Evolutionary conservation across 768 basidiomycete species (phyloP).

Genomic region (Lentinula aciculospora): DNA sequence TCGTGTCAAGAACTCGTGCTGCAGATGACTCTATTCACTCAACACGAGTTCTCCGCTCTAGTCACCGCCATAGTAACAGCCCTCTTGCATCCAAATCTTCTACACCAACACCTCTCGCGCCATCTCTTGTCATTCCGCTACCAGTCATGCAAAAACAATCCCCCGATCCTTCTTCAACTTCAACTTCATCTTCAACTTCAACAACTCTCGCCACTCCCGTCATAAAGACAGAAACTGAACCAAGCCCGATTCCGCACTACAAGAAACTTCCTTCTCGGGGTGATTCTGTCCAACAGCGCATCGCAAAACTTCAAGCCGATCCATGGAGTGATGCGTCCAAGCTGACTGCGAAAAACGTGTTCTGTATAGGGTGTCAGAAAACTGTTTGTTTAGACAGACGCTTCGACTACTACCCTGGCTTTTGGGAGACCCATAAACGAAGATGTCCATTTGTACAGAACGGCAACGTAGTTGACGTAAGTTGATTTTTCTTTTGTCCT

Average conservation of each 20-base stretch:
- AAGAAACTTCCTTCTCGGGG: conserved; percentile 5
- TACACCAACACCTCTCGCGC: background rate
- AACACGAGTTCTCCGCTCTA: conserved; percentile 2
- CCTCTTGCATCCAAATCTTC: background rate
- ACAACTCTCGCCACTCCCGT: background rate
- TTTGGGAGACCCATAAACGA: conserved; percentile 5
- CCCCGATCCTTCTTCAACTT: background rate
- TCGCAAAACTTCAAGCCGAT: conserved; percentile 6
- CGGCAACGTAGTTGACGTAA: background rate
- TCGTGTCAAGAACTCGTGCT: background rate
- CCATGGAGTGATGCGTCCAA: conserved; percentile 4
- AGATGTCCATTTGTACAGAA: conserved; percentile 2
- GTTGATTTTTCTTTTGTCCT: background rate
- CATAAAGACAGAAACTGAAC: background rate
- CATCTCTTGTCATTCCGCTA: background rate
- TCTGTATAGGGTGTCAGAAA: conserved; percentile 8
- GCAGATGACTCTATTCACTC: background rate
- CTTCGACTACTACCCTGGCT: conserved; percentile 7
- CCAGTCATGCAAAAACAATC: background rate
- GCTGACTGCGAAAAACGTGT: conserved; percentile 5
- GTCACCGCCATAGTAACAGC: background rate
- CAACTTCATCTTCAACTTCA: background rate
- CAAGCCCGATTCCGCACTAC: background rate
- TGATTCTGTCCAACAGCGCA: background rate
- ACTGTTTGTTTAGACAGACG: conserved; percentile 2